Conservation (phyloP, 1,284 basidiomycete species). For the Ganoderma sp. region DNA sequence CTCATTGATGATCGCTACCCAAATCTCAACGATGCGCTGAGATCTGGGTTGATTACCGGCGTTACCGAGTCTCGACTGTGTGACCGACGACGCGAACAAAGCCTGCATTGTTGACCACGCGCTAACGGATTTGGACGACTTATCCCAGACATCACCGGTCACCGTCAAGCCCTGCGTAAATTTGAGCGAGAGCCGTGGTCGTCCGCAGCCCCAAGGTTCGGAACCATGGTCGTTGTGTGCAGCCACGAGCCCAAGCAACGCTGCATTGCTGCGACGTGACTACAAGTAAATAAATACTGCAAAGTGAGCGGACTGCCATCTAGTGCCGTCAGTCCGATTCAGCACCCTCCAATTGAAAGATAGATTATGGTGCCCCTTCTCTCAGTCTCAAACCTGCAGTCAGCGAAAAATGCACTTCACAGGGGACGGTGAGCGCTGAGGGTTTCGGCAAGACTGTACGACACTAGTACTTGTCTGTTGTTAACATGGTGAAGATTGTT, state of each 20-base stretch:
- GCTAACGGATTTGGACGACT: background rate
- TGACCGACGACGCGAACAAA: background rate
- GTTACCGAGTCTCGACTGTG: background rate
- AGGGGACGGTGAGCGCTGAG: background rate
- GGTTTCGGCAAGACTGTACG: background rate
- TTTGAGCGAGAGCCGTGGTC: background rate
- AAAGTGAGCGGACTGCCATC: too few species aligned
- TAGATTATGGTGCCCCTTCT: too few species aligned
- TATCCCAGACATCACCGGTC: background rate
- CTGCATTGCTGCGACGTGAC: too few species aligned
- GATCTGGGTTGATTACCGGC: slow-evolving; percentile 15
- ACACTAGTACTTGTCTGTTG: background rate
- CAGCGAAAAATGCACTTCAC: too few species aligned
- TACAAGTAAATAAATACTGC: too few species aligned
- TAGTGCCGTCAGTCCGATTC: too few species aligned
- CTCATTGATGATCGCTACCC: slow-evolving; percentile 1
- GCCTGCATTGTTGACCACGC: background rate
- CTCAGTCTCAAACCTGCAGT: too few species aligned
- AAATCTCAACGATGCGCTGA: slow-evolving; percentile 8
- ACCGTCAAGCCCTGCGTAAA: background rate
- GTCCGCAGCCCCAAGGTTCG: background rate
- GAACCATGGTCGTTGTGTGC: background rate
- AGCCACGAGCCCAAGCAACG: too few species aligned
- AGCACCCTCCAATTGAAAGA: too few species aligned
- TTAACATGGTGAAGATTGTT: background rate